These are phyloP conservation scores for Dendrobium chrysotoxum DNA, from an alignment of 106 monocot genomes.

Conservation along the genomic window DNA sequence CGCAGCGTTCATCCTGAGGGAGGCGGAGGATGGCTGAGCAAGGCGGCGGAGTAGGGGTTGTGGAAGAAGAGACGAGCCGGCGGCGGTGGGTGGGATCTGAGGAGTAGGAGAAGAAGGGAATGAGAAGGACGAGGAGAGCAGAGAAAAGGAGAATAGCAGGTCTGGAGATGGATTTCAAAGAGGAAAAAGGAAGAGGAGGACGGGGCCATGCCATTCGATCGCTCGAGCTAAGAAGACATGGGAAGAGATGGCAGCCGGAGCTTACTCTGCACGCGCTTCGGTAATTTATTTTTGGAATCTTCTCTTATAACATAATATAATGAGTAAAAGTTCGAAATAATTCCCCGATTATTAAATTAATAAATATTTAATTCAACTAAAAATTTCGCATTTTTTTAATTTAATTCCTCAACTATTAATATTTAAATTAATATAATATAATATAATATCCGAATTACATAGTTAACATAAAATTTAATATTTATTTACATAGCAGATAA, in stretches of 20 bases:
- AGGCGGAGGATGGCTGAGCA: slow-evolving; percentile 16
- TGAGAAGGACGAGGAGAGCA: slow-evolving; percentile 13
- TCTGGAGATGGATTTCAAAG: slow-evolving; percentile 1
- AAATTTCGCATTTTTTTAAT: too few species aligned
- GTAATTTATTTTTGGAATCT: background rate
- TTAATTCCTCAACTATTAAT: too few species aligned
- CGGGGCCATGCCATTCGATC: slow-evolving; percentile 5
- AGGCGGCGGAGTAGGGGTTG: background rate
- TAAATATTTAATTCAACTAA: too few species aligned
- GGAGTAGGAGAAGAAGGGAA: slow-evolving; percentile 12
- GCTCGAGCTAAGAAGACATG: background rate
- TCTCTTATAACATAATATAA: too few species aligned
- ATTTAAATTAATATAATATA: too few species aligned
- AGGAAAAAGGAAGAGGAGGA: background rate
- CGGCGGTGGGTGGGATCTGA: slow-evolving; percentile 1
- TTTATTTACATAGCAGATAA: too few species aligned
- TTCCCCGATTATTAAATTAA: too few species aligned
- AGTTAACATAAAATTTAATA: too few species aligned
- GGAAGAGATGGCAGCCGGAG: background rate
- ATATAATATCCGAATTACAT: too few species aligned
- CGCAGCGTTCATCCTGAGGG: slow-evolving; percentile 14
- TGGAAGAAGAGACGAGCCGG: background rate
- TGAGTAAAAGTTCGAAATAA: too few species aligned
- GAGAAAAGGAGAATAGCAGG: slow-evolving; percentile 2
- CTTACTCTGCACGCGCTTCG: background rate